Evolutionary conservation across 2,329 filamentous ascomycete genomes (phyloP), one percentile per base, ranked within the genome.

Genomic region (Colletotrichum magnum): DNA sequence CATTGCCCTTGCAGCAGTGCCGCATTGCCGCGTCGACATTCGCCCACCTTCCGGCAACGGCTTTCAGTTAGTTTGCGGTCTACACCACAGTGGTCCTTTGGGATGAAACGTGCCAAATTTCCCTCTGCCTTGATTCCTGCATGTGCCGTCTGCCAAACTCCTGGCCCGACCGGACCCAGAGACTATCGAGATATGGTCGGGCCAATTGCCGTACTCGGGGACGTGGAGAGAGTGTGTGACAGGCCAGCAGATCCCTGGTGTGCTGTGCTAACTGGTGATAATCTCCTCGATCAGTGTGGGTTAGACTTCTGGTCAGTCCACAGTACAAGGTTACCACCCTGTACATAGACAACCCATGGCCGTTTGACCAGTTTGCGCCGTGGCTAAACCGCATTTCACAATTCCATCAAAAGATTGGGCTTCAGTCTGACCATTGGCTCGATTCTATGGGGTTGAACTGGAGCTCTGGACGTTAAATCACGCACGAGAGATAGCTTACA

Each of bases 41-140:
- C 57, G 12, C 43, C 45, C 45, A 24, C 24, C 45, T n/a, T 4
- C 39, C 41, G 45, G 41, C 32, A 26, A 51, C 36, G 21, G 21
- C 21, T 24, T 24, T 24, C 21, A 24, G 21, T n/a, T 51, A 15
- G 41, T 16, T 41, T 51, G 43, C 51, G 15, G 41, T 43, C 41
- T 39, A 10, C 21, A 16, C 50, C 12, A 52, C 62, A 54, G 26
- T 57, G 58, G 64, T 24, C 21, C 21, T 24, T 4, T 24, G 36
- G 53, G 26, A 36, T 57, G 47, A 59, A 64, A 54, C 65, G 48
- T 48, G 60, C 12, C 54, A 65, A 68, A 68, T 65, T 54, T 58
- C 65, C 32, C 61, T 56, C 48, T 68, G 65, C 65, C 65, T 65
- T 68, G 65, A 28, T 68, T 65, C 39, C 53, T 65, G 65, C 65